Evolutionary conservation across 352 stramenopile species (phyloP).

Genomic region (Phytophthora fragariaefolia): DNA sequence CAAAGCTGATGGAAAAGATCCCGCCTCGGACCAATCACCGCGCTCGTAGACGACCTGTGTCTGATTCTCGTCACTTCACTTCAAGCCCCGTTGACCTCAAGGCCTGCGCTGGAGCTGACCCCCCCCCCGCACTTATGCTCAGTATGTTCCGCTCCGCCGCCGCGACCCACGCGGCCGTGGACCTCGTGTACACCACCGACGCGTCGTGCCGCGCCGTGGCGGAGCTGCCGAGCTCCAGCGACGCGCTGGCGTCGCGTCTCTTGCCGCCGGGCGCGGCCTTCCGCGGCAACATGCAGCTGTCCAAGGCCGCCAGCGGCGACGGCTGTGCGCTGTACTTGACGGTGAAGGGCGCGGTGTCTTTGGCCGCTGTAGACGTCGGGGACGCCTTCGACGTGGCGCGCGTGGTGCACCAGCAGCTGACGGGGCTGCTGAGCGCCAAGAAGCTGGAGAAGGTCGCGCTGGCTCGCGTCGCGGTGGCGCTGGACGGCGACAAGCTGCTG

Average conservation of each 20-base stretch:
- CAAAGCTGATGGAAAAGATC: slow-evolving; percentile 18
- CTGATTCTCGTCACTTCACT: slow-evolving; percentile 33
- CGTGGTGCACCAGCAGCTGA: slow-evolving; percentile 34
- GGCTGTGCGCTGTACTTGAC: slow-evolving; percentile 47
- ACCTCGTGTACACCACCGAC: slow-evolving; percentile 47
- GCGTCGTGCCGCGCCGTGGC: slow-evolving; percentile 26
- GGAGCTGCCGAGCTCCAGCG: slow-evolving; percentile 30
- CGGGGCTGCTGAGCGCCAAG: slow-evolving; percentile 25
- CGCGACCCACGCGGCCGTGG: slow-evolving; percentile 28
- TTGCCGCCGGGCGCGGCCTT: slow-evolving; percentile 31
- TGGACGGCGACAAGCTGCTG: slow-evolving; percentile 38
- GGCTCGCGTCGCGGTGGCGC: slow-evolving; percentile 14
- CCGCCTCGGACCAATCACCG: slow-evolving; percentile 25
- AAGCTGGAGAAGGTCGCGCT: slow-evolving; percentile 34
- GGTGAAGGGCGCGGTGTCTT: slow-evolving; percentile 32
- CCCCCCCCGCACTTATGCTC: neutral
- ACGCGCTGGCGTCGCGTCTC: slow-evolving; percentile 30
- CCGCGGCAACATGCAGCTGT: slow-evolving; percentile 47
- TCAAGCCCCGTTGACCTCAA: slow-evolving; percentile 23
- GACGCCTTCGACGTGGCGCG: slow-evolving; percentile 35
- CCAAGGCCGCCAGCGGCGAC: slow-evolving; percentile 38
- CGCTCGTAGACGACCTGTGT: slow-evolving; percentile 1
- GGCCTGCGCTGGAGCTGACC: no score
- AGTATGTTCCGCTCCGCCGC: slow-evolving; percentile 24
- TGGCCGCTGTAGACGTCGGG: slow-evolving; percentile 8